These are phyloP conservation scores for Mycena chlorophos DNA, from an alignment of 768 basidiomycete species.

Conservation along the genomic window DNA sequence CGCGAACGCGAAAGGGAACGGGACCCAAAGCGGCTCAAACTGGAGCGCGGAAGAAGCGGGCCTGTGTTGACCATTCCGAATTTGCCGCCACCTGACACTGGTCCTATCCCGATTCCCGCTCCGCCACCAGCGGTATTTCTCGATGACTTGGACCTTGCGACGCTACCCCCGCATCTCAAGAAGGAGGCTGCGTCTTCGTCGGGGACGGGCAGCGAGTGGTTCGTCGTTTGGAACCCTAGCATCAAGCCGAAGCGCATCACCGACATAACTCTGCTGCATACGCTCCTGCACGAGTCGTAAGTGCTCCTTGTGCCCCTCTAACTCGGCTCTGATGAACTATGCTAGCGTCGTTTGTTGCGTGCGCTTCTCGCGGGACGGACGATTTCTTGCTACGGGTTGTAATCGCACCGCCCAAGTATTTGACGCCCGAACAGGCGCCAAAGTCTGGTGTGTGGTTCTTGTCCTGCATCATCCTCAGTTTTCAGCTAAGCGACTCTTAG, in stretches of 20 bases:
- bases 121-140: constrained; percentile 23
- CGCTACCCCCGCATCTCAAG: constrained; percentile 42
- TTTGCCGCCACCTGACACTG: constrained; percentile 30
- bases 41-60: constrained; percentile 34
- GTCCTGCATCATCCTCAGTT: constrained; percentile 61
- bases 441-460: constrained; percentile 57
- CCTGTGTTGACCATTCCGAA: constrained; percentile 32
- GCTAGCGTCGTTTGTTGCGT: constrained; percentile 58
- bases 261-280: constrained; percentile 67
- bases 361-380: constrained; percentile 78
- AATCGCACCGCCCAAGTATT: constrained; percentile 82
- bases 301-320: constrained; percentile 2
- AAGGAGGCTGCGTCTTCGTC: constrained; percentile 37
- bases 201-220: constrained; percentile 61
- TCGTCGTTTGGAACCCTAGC: constrained; percentile 65
- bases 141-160: constrained; percentile 39
- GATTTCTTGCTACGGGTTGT: constrained; percentile 77
- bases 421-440: constrained; percentile 72
- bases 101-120: constrained; percentile 24
- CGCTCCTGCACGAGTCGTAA: constrained; percentile 72
- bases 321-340: not conserved
- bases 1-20: constrained; percentile 41
- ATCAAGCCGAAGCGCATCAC: constrained; percentile 56
- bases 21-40: constrained; percentile 50
- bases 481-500: constrained; percentile 24